Conservation (phyloP, 495 filamentous ascomycete genomes). For the Aspergillus conjunctus region DNA sequence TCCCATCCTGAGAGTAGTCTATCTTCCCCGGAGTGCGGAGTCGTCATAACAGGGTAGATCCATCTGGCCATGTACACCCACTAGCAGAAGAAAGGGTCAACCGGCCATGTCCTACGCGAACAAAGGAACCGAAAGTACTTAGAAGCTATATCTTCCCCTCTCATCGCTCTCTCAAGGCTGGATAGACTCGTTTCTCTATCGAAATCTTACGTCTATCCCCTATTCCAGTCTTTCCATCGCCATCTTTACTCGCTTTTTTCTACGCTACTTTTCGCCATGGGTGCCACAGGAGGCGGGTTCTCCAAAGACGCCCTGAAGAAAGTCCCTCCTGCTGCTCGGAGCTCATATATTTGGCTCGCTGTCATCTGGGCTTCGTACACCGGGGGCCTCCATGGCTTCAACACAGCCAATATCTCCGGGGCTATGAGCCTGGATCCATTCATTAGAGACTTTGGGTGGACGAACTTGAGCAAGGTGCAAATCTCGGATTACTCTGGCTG, state of each 20-base stretch:
- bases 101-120: background rate
- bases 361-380: slow-evolving; percentile 31
- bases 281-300: slow-evolving; percentile 20
- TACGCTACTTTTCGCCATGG: slow-evolving; percentile 10
- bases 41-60: background rate
- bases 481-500: slow-evolving; percentile 28
- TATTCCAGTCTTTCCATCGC: slow-evolving; percentile 45
- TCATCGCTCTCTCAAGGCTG: background rate
- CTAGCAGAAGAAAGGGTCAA: background rate
- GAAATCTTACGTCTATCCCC: background rate
- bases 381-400: slow-evolving; percentile 30
- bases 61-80: background rate
- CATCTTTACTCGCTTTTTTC: background rate
- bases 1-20: background rate
- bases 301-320: slow-evolving; percentile 12
- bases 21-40: background rate
- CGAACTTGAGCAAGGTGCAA: slow-evolving; percentile 9
- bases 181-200: too few species aligned
- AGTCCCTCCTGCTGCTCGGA: slow-evolving; percentile 21
- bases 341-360: slow-evolving; percentile 28
- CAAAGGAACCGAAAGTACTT: background rate
- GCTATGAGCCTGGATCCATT: slow-evolving; percentile 30
- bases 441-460: slow-evolving; percentile 26
- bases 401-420: slow-evolving; percentile 33
- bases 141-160: background rate